These are phyloP conservation scores for Fusarium pseudograminearum DNA, from an alignment of 2,329 filamentous ascomycete genomes.

Conservation along the genomic window DNA sequence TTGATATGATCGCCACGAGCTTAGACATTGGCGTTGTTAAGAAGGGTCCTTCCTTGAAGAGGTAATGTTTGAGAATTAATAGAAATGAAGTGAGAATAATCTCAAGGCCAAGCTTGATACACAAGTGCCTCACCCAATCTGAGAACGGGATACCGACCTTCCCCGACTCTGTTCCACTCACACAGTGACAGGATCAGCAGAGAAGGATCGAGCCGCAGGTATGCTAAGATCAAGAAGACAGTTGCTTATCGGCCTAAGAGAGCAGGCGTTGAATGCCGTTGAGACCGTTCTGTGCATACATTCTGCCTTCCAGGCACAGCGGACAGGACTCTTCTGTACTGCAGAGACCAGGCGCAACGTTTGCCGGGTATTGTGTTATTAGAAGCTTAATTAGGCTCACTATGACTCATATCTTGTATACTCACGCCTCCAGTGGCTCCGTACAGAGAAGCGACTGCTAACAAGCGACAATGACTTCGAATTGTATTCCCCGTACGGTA, in stretches of 20 bases:
- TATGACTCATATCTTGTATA: constrained; percentile 14
- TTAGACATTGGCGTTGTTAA: background rate
- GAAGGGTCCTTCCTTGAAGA: constrained; percentile 8
- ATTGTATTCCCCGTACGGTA: constrained; percentile 2
- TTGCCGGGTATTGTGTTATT: constrained; percentile 21
- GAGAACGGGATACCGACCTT: constrained; percentile 3
- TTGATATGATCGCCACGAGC: constrained; percentile 25
- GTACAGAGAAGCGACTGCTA: background rate
- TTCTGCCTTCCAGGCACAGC: constrained; percentile 7
- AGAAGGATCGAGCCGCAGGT: background rate
- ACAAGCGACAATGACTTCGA: background rate
- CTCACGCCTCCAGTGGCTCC: background rate
- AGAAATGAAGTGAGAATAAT: constrained; percentile 16
- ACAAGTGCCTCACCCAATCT: background rate
- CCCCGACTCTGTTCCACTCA: background rate
- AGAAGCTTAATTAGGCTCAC: constrained; percentile 12
- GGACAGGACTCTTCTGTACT: background rate
- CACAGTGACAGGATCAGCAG: background rate
- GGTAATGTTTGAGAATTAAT: background rate
- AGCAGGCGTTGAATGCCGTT: constrained; percentile 3
- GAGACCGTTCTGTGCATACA: constrained; percentile 1
- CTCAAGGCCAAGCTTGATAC: background rate
- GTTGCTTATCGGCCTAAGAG: constrained; percentile 7
- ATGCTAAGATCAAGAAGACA: constrained; percentile 7
- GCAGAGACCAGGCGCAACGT: constrained; percentile 7